These are phyloP conservation scores for Erythrophleum fordii DNA, from an alignment of 306 rosid genomes.

Conservation along the genomic window DNA sequence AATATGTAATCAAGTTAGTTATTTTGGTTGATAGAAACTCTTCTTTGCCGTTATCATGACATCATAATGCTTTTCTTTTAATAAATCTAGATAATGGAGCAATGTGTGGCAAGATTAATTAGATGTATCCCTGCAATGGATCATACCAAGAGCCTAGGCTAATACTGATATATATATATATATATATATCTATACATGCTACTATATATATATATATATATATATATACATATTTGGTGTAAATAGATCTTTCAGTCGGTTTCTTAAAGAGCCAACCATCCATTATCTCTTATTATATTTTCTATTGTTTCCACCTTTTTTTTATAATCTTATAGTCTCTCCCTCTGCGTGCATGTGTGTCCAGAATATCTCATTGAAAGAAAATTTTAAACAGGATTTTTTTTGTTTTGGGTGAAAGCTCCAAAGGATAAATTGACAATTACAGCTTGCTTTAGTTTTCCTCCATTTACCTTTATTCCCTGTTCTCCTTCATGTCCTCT, in stretches of 20 bases:
- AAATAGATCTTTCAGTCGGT: no score
- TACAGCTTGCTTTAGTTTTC: not conserved
- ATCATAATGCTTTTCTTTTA: slow-evolving; percentile 24
- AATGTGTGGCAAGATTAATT: slow-evolving; percentile 78
- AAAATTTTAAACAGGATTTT: not conserved
- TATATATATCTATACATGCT: no score
- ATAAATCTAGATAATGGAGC: slow-evolving; percentile 79
- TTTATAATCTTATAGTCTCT: not conserved
- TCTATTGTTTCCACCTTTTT: no score
- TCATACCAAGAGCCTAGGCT: no score
- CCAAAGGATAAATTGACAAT: not conserved
- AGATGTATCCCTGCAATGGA: no score
- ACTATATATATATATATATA: no score
- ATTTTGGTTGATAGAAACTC: slow-evolving; percentile 13
- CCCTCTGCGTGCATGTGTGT: not conserved
- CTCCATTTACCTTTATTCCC: not conserved
- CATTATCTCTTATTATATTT: no score
- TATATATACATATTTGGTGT: no score
- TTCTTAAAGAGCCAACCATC: no score
- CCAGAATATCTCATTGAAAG: not conserved
- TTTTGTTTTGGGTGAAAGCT: slow-evolving; percentile 5
- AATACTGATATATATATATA: no score
- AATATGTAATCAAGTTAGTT: not conserved
- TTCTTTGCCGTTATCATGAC: slow-evolving; percentile 9
- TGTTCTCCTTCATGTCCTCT: not conserved